Percentiles rank a stretch among this genome's conserved stretches.
Evolutionary conservation across 2,329 filamentous ascomycete genomes (phyloP).

Genomic region (Ascochyta viciae-villosae): DNA sequence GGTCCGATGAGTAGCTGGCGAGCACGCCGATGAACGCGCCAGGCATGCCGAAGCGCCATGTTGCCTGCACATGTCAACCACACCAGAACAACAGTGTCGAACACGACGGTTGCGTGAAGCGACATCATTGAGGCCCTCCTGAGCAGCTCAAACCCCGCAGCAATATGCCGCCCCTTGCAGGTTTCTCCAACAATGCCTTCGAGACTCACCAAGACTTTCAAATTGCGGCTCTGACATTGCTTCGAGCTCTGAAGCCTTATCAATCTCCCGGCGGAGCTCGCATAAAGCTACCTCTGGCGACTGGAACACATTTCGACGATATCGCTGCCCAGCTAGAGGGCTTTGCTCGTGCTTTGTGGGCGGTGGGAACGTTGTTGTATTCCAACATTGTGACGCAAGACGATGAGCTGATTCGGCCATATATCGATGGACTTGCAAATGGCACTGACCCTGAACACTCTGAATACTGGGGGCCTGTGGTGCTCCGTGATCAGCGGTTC

Average conservation of each 20-base stretch:
- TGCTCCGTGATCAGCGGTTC: slow-evolving; percentile 55
- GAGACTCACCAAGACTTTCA: slow-evolving; percentile 34
- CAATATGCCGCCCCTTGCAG: slow-evolving; percentile 36
- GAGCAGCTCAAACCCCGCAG: background rate
- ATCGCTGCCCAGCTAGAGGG: slow-evolving; percentile 46
- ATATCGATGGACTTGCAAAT: slow-evolving; percentile 41
- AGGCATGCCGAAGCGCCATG: background rate
- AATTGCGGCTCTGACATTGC: slow-evolving; percentile 29
- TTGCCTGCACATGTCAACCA: background rate
- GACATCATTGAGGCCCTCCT: background rate
- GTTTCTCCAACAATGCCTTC: slow-evolving; percentile 42
- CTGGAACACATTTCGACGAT: slow-evolving; percentile 47
- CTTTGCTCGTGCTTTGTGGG: slow-evolving; percentile 44
- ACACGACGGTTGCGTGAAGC: background rate
- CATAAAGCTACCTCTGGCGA: slow-evolving; percentile 39
- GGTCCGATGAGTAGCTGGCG: background rate
- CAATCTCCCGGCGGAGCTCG: slow-evolving; percentile 42
- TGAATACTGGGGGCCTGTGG: slow-evolving; percentile 59
- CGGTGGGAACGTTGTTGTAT: slow-evolving; percentile 40
- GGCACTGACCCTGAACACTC: slow-evolving; percentile 44
- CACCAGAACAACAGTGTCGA: background rate
- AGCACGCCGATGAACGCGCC: background rate
- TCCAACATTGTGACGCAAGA: slow-evolving; percentile 17
- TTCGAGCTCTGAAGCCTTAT: slow-evolving; percentile 37
- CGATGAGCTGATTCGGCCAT: slow-evolving; percentile 33